Evolutionary conservation across 106 monocot genomes (phyloP).

Genomic region (Platanthera zijinensis): DNA sequence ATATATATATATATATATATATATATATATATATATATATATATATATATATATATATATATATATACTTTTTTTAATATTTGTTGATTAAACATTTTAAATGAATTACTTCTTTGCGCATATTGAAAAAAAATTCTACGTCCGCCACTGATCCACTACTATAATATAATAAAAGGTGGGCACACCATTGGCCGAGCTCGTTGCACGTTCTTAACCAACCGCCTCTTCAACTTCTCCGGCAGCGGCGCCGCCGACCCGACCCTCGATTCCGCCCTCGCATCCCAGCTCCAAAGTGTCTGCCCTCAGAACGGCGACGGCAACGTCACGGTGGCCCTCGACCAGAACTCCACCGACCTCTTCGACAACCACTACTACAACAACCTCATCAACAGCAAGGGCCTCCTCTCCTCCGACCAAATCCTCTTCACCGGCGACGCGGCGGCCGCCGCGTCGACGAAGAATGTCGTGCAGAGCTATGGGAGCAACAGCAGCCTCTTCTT

Average conservation of each 20-base stretch:
- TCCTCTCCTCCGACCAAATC: conserved; percentile 60
- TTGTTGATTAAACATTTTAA: too few species aligned
- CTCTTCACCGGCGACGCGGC: conserved; percentile 49
- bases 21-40: too few species aligned
- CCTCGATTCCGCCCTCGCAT: conserved; percentile 30
- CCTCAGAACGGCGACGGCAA: conserved; percentile 46
- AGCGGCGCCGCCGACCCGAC: conserved; percentile 38
- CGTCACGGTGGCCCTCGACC: conserved; percentile 39
- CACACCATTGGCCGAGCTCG: conserved; percentile 71
- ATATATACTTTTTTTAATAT: too few species aligned
- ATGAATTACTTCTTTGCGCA: too few species aligned
- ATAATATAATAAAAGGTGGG: conserved; percentile 24
- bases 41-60: too few species aligned
- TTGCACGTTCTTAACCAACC: conserved; percentile 43
- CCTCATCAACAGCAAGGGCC: conserved; percentile 36
- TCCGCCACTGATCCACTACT: not conserved
- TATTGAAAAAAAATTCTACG: too few species aligned
- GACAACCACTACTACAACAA: conserved; percentile 74
- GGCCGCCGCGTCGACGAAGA: conserved; percentile 22
- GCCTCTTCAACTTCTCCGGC: conserved; percentile 49
- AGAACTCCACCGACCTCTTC: conserved; percentile 42
- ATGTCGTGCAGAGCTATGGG: conserved; percentile 37
- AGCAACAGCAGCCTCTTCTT: conserved; percentile 19
- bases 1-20: too few species aligned
- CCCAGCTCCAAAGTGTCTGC: conserved; percentile 28